Percentiles rank a stretch among this genome's conserved stretches.
Evolutionary conservation across 2,329 filamentous ascomycete genomes (phyloP).

Genomic region (Apiospora koreana): DNA sequence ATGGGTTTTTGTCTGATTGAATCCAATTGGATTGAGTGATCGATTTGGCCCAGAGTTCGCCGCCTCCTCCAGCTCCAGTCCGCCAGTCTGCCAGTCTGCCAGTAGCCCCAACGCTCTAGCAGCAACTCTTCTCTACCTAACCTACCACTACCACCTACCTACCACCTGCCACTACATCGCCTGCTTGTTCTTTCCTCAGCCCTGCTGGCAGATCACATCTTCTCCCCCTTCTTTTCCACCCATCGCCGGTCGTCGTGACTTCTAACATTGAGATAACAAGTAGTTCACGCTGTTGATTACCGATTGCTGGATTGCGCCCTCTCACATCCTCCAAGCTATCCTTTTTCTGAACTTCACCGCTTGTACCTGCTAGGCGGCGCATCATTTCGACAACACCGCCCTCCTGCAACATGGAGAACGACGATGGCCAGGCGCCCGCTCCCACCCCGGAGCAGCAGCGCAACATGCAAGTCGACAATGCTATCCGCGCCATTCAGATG

Average conservation of each 20-base stretch:
- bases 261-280: background rate
- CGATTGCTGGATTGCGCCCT: background rate
- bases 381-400: background rate
- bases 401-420: conserved; percentile 22
- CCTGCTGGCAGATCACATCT: conserved; percentile 8
- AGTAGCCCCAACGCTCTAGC: conserved; percentile 3
- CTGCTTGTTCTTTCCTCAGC: background rate
- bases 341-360: conserved; percentile 3
- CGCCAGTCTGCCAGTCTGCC: too few relatives aligned
- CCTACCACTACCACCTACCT: background rate
- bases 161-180: background rate
- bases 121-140: conserved; percentile 2
- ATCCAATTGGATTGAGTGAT: background rate
- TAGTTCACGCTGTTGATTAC: background rate
- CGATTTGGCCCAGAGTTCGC: conserved; percentile 7
- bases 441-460: conserved; percentile 46
- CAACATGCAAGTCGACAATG: conserved; percentile 76
- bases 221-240: background rate
- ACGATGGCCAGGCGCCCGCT: conserved; percentile 39
- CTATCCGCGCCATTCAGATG: conserved; percentile 86
- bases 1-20: background rate
- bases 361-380: conserved; percentile 7
- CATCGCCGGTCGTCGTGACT: conserved; percentile 8
- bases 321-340: background rate
- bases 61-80: conserved; percentile 4